These are phyloP conservation scores for Monilinia vaccinii-corymbosi DNA, from an alignment of 2,329 filamentous ascomycete species.

Conservation along the genomic window DNA sequence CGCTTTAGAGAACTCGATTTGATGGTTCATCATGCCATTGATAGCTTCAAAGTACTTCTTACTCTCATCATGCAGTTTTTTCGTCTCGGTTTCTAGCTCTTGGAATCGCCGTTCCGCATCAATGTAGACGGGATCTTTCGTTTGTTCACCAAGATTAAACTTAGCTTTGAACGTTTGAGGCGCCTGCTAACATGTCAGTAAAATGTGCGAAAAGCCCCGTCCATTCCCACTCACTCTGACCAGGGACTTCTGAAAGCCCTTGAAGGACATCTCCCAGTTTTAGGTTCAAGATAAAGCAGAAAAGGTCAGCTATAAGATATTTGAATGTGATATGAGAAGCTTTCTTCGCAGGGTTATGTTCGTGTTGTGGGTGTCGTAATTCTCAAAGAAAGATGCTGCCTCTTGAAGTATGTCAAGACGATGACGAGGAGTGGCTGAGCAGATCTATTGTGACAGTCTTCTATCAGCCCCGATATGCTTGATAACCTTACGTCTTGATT, in stretches of 20 bases:
- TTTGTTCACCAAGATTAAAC: conserved; percentile 93
- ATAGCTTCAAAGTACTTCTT: conserved; percentile 97
- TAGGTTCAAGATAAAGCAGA: neutral
- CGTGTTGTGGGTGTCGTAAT: neutral
- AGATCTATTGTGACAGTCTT: conserved; percentile 3
- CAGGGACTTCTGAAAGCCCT: conserved; percentile 87
- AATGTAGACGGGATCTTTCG: conserved; percentile 88
- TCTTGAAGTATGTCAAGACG: conserved; percentile 10
- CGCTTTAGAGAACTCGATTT: conserved; percentile 96
- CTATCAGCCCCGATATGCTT: conserved; percentile 8
- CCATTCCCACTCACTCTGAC: conserved; percentile 54
- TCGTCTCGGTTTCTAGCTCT: conserved; percentile 91
- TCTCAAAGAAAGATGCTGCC: neutral
- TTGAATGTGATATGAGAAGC: neutral
- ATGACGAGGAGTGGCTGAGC: conserved; percentile 27
- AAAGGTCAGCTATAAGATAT: neutral
- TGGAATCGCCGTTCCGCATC: conserved; percentile 91
- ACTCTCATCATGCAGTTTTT: conserved; percentile 92
- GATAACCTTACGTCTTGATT: neutral
- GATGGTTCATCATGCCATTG: conserved; percentile 93
- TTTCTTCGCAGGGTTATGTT: neutral
- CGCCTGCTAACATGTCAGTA: conserved; percentile 41
- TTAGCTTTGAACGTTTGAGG: conserved; percentile 85
- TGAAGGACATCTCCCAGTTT: conserved; percentile 71
- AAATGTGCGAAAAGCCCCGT: conserved; percentile 21